Percentiles rank a stretch among this genome's conserved stretches.
Conservation (phyloP, 208 protist genomes). For the Acanthamoeba triangularis region DNA sequence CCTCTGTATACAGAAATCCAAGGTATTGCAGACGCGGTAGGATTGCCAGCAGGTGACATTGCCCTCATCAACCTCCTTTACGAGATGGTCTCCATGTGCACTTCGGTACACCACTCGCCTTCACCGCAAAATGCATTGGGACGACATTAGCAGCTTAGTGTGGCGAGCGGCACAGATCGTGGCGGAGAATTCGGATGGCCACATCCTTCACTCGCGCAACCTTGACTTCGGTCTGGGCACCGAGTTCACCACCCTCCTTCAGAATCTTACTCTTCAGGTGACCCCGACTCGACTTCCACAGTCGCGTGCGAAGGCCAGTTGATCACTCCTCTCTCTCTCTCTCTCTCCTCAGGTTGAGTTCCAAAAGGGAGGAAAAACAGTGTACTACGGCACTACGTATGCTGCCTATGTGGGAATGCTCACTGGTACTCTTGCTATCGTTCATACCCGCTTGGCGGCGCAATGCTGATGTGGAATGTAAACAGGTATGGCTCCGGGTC, state of each 20-base stretch:
- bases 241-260: slow-evolving; percentile 19
- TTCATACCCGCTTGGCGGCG: no score
- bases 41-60: slow-evolving; percentile 30
- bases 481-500: slow-evolving; percentile 30
- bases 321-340: no score
- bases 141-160: no score
- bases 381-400: slow-evolving; percentile 60
- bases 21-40: slow-evolving; percentile 38
- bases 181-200: slow-evolving; percentile 28
- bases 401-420: slow-evolving; percentile 42
- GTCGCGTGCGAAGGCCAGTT: no score
- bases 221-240: slow-evolving; percentile 62
- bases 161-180: slow-evolving; percentile 21
- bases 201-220: slow-evolving; percentile 53
- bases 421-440: background rate
- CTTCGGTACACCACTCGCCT: background rate
- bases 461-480: background rate
- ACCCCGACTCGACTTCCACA: no score
- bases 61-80: slow-evolving; percentile 53
- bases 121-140: background rate
- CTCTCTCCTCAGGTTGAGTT: background rate
- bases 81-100: slow-evolving; percentile 68
- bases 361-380: slow-evolving; percentile 13
- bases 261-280: slow-evolving; percentile 63
- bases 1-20: background rate